Conservation (phyloP, 192 early-diverging fungal genomes). For the Coemansia sp. region DNA sequence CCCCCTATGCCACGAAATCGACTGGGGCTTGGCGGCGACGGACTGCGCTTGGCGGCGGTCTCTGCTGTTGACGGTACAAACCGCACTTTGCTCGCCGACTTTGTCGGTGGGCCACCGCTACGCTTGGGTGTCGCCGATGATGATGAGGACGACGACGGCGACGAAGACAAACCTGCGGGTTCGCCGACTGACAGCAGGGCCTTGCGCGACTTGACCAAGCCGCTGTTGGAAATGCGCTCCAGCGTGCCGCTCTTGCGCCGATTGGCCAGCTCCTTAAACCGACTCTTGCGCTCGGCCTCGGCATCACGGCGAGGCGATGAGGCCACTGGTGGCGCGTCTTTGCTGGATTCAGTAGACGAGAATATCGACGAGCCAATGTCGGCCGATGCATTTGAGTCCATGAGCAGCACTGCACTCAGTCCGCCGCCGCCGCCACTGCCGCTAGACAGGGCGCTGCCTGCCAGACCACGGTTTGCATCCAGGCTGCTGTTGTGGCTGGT, state of each 20-base stretch:
- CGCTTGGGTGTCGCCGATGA: not conserved
- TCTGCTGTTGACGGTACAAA: constrained; percentile 7
- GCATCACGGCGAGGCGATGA: constrained; percentile 12
- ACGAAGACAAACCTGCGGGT: not conserved
- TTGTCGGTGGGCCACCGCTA: not conserved
- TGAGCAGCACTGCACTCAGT: constrained; percentile 1
- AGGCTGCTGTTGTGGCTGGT: constrained; percentile 37
- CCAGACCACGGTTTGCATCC: constrained; percentile 24
- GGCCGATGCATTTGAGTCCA: constrained; percentile 27
- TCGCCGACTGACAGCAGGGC: constrained; percentile 38
- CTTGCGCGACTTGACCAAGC: constrained; percentile 38
- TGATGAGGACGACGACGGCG: constrained; percentile 6
- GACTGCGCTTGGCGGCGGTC: not conserved
- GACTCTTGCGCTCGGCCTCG: constrained; percentile 28
- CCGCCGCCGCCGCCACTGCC: not conserved
- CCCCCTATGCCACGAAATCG: not conserved
- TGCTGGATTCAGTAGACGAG: constrained; percentile 28
- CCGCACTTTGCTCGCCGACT: constrained; percentile 11
- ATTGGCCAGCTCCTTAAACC: constrained; percentile 35
- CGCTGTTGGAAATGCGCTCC: constrained; percentile 44
- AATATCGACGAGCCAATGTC: constrained; percentile 48
- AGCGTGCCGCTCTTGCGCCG: constrained; percentile 53
- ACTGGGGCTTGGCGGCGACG: not conserved
- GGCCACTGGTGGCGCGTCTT: not conserved
- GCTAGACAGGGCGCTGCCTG: constrained; percentile 17